Percentiles rank a stretch among this genome's conserved stretches.
phyloP scores from a whole-genome alignment of 73 alveolate genomes.

The Tetrahymena thermophila region DNA sequence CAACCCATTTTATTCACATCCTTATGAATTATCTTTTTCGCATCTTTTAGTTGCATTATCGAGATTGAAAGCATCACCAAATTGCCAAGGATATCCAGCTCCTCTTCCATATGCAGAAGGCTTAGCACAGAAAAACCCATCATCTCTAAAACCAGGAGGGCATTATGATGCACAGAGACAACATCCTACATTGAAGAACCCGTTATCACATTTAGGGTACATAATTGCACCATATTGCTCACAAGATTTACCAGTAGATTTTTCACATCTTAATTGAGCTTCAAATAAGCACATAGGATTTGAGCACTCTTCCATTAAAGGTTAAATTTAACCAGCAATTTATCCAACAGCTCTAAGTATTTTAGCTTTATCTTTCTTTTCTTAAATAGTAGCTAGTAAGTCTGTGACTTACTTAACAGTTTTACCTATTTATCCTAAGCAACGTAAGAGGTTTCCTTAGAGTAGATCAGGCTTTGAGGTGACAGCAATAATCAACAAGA shows the following conservation, averaged over 20 bases:
- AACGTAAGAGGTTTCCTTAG: background rate
- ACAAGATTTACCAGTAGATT: background rate
- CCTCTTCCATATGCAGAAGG: background rate
- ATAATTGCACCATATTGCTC: conserved; percentile 29
- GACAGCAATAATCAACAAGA: background rate
- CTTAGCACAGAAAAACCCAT: background rate
- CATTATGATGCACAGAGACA: background rate
- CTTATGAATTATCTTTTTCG: background rate
- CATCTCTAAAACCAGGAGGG: background rate
- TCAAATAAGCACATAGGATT: background rate
- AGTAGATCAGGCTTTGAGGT: background rate
- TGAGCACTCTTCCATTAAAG: background rate
- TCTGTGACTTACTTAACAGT: background rate
- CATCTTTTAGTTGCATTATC: background rate
- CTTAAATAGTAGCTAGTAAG: background rate
- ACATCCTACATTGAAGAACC: conserved; percentile 35
- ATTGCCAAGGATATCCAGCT: background rate
- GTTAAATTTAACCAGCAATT: background rate
- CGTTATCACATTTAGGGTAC: conserved; percentile 29
- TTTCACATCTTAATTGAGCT: background rate
- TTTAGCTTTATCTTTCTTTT: background rate
- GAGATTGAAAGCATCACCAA: background rate
- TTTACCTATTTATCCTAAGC: background rate
- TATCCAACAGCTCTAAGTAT: background rate
- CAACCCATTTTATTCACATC: background rate